These are phyloP conservation scores for Rhynchosporium graminicola DNA, from an alignment of 2,329 filamentous ascomycete genomes.

Conservation along the genomic window DNA sequence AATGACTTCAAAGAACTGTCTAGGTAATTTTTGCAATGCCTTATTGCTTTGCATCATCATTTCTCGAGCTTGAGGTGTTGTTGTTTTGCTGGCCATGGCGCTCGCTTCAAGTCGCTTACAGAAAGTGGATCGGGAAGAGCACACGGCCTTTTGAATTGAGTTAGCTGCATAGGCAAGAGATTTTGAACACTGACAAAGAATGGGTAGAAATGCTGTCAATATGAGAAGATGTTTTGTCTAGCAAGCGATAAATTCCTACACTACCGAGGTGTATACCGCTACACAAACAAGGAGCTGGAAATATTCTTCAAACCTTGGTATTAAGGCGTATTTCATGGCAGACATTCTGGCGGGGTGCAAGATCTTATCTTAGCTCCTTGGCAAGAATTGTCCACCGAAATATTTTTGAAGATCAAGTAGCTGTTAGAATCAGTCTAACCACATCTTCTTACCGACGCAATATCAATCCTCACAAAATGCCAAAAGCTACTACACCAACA, in stretches of 20 bases:
- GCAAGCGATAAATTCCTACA: too few species aligned
- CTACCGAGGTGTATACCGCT: too few species aligned
- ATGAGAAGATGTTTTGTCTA: too few species aligned
- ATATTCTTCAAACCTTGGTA: not conserved
- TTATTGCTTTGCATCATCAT: too few species aligned
- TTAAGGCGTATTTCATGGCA: not conserved
- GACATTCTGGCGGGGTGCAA: conserved; percentile 3
- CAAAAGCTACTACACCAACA: conserved; percentile 68
- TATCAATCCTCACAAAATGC: conserved; percentile 57
- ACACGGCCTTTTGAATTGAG: not conserved
- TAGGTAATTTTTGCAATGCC: too few species aligned
- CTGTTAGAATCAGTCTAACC: not conserved
- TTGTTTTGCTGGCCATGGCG: conserved; percentile 5
- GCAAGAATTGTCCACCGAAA: conserved; percentile 20
- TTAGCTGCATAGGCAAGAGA: not conserved
- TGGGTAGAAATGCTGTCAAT: too few species aligned
- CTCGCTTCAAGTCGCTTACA: conserved; percentile 5
- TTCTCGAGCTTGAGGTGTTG: not conserved
- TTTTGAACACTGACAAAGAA: not conserved
- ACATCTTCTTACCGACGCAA: not conserved
- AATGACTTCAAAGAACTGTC: too few species aligned
- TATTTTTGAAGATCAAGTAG: conserved; percentile 17
- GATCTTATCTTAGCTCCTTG: conserved; percentile 25
- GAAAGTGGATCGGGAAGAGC: not conserved
- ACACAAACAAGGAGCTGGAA: too few species aligned